Evolutionary conservation across 345 rosid genomes (phyloP).

Genomic region (Cardamine resedifolia): DNA sequence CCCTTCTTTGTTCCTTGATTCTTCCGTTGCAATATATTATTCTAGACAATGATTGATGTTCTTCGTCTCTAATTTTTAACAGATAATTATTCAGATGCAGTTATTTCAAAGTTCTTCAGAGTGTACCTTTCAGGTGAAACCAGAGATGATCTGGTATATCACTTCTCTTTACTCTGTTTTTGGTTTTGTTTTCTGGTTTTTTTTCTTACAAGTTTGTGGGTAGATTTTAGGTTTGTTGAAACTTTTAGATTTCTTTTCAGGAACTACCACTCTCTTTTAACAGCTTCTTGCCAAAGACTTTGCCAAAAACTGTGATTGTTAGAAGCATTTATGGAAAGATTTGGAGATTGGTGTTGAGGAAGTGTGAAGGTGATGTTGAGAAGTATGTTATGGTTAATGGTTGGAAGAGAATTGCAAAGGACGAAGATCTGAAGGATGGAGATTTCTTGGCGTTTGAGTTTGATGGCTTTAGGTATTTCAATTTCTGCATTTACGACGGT

Average conservation of each 20-base stretch:
- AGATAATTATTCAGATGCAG: neutral
- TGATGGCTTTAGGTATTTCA: constrained; percentile 7
- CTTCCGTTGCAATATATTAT: neutral
- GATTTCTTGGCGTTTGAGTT: constrained; percentile 18
- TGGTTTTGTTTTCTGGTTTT: too few relatives aligned
- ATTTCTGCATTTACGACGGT: neutral
- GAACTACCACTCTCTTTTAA: constrained; percentile 8
- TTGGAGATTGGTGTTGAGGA: constrained; percentile 3
- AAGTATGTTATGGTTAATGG: constrained; percentile 15
- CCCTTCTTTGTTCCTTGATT: neutral
- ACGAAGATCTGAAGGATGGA: neutral
- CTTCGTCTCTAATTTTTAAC: neutral
- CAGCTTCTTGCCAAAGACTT: neutral
- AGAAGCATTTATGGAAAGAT: constrained; percentile 6
- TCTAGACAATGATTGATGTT: neutral
- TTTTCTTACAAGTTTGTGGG: neutral
- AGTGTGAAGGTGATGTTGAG: neutral
- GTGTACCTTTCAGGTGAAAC: neutral
- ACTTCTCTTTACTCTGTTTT: constrained; percentile 5
- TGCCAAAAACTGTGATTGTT: neutral
- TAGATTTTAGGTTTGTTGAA: neutral
- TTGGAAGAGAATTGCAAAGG: constrained; percentile 13
- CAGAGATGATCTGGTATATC: constrained; percentile 22
- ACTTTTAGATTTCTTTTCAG: neutral
- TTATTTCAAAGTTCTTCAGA: constrained; percentile 8